phyloP scores from a whole-genome alignment of 768 basidiomycete genomes.

The Podaxis pistillaris region DNA sequence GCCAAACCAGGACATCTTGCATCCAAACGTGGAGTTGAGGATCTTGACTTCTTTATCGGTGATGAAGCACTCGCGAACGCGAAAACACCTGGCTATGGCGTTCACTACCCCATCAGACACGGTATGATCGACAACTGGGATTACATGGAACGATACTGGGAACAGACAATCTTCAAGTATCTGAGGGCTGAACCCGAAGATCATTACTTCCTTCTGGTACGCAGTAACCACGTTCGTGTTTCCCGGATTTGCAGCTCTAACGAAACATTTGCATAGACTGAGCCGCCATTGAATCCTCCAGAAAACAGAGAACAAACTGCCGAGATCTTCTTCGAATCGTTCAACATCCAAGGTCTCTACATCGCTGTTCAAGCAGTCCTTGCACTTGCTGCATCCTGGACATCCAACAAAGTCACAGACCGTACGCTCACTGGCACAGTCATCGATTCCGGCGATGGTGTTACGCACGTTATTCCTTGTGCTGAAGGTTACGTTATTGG shows the following conservation, averaged over 20 bases:
- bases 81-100: conserved; percentile 90
- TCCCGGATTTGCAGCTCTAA: not conserved
- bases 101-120: conserved; percentile 96
- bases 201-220: conserved; percentile 94
- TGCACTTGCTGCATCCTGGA: conserved; percentile 97
- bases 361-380: conserved; percentile 99
- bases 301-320: conserved; percentile 99
- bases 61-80: conserved; percentile 96
- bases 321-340: conserved; percentile 99
- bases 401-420: conserved; percentile 84
- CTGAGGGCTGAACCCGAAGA: conserved; percentile 97
- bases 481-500: conserved; percentile 99
- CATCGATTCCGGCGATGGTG: conserved; percentile 98
- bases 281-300: conserved; percentile 95
- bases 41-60: conserved; percentile 99
- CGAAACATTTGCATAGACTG: conserved; percentile 60
- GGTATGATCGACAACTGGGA: conserved; percentile 99
- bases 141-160: conserved; percentile 99
- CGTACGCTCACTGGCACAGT: conserved; percentile 95
- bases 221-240: conserved; percentile 28
- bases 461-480: conserved; percentile 95
- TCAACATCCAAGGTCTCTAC: conserved; percentile 98
- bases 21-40: conserved; percentile 95
- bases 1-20: conserved; percentile 89
- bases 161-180: conserved; percentile 99